Evolutionary conservation across 768 basidiomycete species (phyloP), one percentile per base, ranked within the genome.

Genomic region (Agrocybe pediades): DNA sequence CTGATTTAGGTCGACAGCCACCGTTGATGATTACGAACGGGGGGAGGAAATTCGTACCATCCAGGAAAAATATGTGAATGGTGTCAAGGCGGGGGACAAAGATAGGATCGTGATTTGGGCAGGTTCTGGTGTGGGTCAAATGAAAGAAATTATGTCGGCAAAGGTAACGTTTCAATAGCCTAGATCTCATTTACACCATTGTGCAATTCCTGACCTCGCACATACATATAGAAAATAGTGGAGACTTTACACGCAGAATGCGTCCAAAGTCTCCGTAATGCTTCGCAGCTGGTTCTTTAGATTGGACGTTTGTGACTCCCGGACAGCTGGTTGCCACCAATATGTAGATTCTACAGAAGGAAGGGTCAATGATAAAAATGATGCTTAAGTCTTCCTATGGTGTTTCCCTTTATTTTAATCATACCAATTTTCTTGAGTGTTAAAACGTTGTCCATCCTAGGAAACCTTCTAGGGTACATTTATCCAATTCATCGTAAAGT

Each of bases 51-150:
- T 83, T 17, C 67, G 73, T 19, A 68, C 65, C 24, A 65, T 85
- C 26, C 72, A 71, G 58, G 63, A 64, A 29, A 79, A 73, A 57
- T 83, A 78, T 55, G 62, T 62, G n/a, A 74, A 78, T 49, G 85
- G 76, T 5, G 65, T 70, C 7, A 70, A 69, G 56, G 68, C 67
- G 20, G 72, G 69, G 39, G 81, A 90, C 57, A 64, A 71, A 9
- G 71, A 75, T 51, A 73, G 83, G 40, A 75, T 83, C 54, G 68
- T 87, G 2, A 77, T 84, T 11, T 91, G 89, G 89, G 81, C 86
- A 13, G 89, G 88, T 40, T 76, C 80, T 36, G 82, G 86, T 15
- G 80, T 88, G 23, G 84, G 79, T 11, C 70, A 83, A 45, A 79
- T 88, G 69, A 71, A 74, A 19, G 68, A 62, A 48, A 61, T 70